These are phyloP conservation scores for Euptelea pleiosperma DNA, from an alignment of 164 flowering plant species.

Conservation along the genomic window DNA sequence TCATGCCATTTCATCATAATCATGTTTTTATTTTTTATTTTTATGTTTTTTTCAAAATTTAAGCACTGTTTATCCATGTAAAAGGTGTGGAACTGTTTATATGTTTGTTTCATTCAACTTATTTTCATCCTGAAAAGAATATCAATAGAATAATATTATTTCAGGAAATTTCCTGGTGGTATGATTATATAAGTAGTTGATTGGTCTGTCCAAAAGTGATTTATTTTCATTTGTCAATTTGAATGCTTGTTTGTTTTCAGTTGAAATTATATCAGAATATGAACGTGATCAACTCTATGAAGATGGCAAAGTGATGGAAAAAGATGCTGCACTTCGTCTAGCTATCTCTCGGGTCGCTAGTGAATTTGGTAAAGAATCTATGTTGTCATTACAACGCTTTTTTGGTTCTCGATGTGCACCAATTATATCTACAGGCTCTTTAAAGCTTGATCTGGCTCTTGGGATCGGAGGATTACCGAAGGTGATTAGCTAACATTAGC, in stretches of 20 bases:
- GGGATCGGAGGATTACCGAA: slow-evolving; percentile 87
- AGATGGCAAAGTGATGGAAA: slow-evolving; percentile 47
- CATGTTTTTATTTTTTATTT: no score
- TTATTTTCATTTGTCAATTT: not conserved
- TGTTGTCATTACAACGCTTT: slow-evolving; percentile 63
- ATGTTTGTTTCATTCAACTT: no score
- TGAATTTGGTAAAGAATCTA: slow-evolving; percentile 66
- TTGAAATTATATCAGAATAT: slow-evolving; percentile 40
- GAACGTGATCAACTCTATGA: slow-evolving; percentile 45
- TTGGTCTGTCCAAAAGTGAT: not conserved
- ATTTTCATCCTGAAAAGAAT: not conserved
- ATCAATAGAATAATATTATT: not conserved
- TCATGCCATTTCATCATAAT: no score
- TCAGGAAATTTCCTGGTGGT: not conserved
- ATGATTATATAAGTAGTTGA: no score
- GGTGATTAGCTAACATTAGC: slow-evolving; percentile 34
- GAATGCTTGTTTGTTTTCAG: slow-evolving; percentile 28
- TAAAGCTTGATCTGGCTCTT: slow-evolving; percentile 79
- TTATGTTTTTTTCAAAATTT: no score
- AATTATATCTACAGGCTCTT: slow-evolving; percentile 72
- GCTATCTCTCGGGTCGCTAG: slow-evolving; percentile 62
- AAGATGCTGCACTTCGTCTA: slow-evolving; percentile 54
- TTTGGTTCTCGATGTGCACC: slow-evolving; percentile 48
- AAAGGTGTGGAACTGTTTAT: no score
- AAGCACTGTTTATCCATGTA: no score